Evolutionary conservation across 177 flowering plant species (phyloP), one percentile per base, ranked within the genome.

Genomic region (Vitis hybrid): DNA sequence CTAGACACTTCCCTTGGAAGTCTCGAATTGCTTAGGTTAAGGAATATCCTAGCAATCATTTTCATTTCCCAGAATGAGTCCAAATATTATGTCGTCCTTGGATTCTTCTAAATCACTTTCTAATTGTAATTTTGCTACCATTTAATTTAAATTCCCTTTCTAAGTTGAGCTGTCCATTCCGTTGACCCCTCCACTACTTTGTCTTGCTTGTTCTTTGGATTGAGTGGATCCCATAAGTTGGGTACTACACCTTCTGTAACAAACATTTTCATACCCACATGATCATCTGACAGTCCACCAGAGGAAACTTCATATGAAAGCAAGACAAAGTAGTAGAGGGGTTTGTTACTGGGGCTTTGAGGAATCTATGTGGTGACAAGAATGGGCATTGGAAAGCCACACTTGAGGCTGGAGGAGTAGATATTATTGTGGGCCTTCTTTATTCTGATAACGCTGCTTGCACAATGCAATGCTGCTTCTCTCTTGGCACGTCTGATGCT

Each of bases 211-310:
- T 76, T 84, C 66, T 84, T 82, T 20, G 86, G 85, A 77, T 82
- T 79, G 3, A 94, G 89, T 71, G 89, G 94, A 67, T 89, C 90
- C 98, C 98, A 94, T 66, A 94, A 82, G 49, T 92, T 77, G 14
- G 94, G 94, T 28, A 91, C 92, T 63, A 94, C 98, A 71, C 94
- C 98, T 81, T 94, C 98, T 11, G 94, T 94, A n/a, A 85, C 84
- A 80, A 94, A 94, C 74, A 94, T 94, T 71, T 90, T 90, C 84
- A 82, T 79, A 51, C 98, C 98, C 65, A 94, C 94, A 78, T 87
- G 98, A 82, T 91, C 97, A 76, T 89, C 90, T 20, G 89, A 88
- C 64, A 91, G 82, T 20, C 94, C 92, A 73, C 90, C 91, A 11
- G 88, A 83, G 14, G 98, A 94, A 61, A 94, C 95, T 77, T 86